These are phyloP conservation scores for Plantago coronopus DNA, from an alignment of 305 asterid genomes.

Conservation along the genomic window DNA sequence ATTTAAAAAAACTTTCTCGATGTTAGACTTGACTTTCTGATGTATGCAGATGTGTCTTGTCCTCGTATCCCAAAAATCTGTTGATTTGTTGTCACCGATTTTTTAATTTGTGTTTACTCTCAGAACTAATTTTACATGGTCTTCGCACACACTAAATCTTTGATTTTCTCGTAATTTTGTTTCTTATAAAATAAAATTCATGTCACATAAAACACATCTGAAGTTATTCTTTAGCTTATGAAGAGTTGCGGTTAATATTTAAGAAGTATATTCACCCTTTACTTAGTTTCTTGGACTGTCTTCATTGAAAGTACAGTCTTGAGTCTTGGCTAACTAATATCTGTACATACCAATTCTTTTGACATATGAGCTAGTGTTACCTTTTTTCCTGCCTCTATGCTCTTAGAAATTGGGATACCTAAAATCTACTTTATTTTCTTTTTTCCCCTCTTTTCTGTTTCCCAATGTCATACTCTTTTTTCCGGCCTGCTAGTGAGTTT, in stretches of 20 bases:
- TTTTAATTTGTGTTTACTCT: no score
- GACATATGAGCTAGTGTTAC: slow-evolving; percentile 11
- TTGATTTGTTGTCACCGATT: not conserved
- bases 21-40: slow-evolving; percentile 19
- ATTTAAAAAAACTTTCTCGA: not conserved
- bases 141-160: no score
- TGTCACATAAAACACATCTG: no score
- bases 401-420: slow-evolving; percentile 11
- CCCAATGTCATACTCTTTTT: not conserved
- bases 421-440: no score
- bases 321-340: slow-evolving; percentile 6
- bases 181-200: not conserved
- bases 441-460: not conserved
- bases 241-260: not conserved
- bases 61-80: no score
- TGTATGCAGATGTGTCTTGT: not conserved
- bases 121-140: no score
- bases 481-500: slow-evolving; percentile 6
- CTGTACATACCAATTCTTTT: slow-evolving; percentile 2
- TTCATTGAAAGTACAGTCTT: not conserved
- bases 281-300: not conserved
- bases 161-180: no score
- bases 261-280: not conserved
- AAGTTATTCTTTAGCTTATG: not conserved
- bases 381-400: not conserved